Percentiles rank a stretch among this genome's conserved stretches.
Evolutionary conservation across 1,284 basidiomycete species (phyloP).

Genomic region (Ustilago xerochloae): DNA sequence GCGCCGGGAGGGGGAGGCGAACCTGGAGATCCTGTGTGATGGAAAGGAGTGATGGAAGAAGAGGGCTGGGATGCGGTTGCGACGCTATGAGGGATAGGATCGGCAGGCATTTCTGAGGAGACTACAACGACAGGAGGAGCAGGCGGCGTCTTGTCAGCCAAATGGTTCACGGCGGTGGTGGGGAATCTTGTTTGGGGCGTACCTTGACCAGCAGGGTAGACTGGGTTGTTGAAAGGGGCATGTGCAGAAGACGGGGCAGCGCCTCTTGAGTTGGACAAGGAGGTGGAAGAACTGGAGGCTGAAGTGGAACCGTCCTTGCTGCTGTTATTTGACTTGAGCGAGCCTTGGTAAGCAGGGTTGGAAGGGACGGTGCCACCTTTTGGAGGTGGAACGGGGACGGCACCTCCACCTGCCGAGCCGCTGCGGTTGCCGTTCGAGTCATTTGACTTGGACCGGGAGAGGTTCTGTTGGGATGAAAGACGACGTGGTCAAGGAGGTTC

Average conservation of each 20-base stretch:
- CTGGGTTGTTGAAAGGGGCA: conserved; percentile 19
- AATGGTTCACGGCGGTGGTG: conserved; percentile 24
- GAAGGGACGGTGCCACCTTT: conserved; percentile 57
- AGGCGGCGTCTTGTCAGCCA: conserved; percentile 61
- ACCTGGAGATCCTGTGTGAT: conserved; percentile 50
- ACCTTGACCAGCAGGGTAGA: conserved; percentile 43
- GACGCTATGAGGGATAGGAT: conserved; percentile 58
- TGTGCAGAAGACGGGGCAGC: conserved; percentile 19
- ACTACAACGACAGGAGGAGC: conserved; percentile 63
- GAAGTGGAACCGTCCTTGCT: conserved; percentile 39
- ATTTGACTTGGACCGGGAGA: conserved; percentile 62
- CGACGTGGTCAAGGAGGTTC: background rate
- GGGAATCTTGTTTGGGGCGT: conserved; percentile 38
- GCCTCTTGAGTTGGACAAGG: conserved; percentile 36
- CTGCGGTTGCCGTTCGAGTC: conserved; percentile 58
- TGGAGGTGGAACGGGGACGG: conserved; percentile 55
- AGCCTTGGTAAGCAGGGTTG: conserved; percentile 54
- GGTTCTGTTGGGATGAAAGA: conserved; percentile 46
- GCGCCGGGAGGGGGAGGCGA: conserved; percentile 59
- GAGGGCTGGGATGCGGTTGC: conserved; percentile 49
- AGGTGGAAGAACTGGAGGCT: conserved; percentile 52
- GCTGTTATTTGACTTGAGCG: conserved; percentile 43
- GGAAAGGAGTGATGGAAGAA: conserved; percentile 51
- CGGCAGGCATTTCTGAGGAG: conserved; percentile 60
- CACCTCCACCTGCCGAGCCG: conserved; percentile 44